phyloP scores from a whole-genome alignment of 2,329 filamentous ascomycete genomes.

The Knufia petricola region DNA sequence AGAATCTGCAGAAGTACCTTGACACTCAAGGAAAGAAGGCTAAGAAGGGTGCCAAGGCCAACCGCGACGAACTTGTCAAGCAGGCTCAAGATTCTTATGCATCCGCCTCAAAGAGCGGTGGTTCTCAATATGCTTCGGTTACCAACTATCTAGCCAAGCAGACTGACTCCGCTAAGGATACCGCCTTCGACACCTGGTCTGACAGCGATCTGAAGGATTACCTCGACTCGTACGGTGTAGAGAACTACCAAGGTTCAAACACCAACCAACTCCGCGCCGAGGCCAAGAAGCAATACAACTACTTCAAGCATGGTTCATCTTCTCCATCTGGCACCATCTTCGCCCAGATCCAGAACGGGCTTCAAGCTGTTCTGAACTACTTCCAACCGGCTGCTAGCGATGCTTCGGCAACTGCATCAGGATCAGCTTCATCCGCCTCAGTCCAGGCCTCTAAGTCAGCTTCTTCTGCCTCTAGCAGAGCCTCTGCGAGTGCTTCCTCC shows the following conservation, averaged over 20 bases:
- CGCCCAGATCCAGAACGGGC: slow-evolving; percentile 47
- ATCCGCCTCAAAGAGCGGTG: slow-evolving; percentile 40
- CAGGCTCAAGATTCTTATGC: slow-evolving; percentile 40
- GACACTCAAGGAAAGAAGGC: slow-evolving; percentile 43
- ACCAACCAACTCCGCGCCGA: slow-evolving; percentile 60
- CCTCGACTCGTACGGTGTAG: slow-evolving; percentile 67
- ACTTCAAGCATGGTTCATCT: slow-evolving; percentile 66
- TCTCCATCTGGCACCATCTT: slow-evolving; percentile 56
- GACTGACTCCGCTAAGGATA: slow-evolving; percentile 56
- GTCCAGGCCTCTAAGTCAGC: slow-evolving; percentile 22
- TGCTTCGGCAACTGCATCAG: slow-evolving; percentile 7
- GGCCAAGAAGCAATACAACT: slow-evolving; percentile 63
- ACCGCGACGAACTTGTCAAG: slow-evolving; percentile 62
- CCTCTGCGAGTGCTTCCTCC: slow-evolving; percentile 11
- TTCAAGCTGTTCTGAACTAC: slow-evolving; percentile 42
- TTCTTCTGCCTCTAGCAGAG: slow-evolving; percentile 16
- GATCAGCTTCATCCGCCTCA: slow-evolving; percentile 34
- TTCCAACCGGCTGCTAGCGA: slow-evolving; percentile 40
- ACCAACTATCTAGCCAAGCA: slow-evolving; percentile 61
- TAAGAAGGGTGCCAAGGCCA: slow-evolving; percentile 53
- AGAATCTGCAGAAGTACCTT: slow-evolving; percentile 55
- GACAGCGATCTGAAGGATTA: slow-evolving; percentile 65
- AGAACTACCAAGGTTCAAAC: slow-evolving; percentile 57
- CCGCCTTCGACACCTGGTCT: slow-evolving; percentile 63
- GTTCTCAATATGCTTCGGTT: slow-evolving; percentile 48